Percentiles rank a stretch among this genome's conserved stretches.
Conservation (phyloP, 108 stramenopile genomes). For the Ochromonas danica region DNA sequence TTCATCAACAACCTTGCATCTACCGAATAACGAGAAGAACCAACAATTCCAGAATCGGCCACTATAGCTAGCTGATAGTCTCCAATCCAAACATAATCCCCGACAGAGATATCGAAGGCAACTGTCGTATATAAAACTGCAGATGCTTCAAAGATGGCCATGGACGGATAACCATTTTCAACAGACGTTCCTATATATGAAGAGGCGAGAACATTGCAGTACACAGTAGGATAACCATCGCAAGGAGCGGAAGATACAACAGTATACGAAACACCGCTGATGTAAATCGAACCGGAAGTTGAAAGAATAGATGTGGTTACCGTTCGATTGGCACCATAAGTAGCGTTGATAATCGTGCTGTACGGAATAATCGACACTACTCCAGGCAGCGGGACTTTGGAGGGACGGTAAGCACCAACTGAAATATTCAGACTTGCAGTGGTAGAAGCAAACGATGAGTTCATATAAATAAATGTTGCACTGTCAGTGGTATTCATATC, state of each 20-base stretch:
- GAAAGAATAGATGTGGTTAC: conserved; percentile 8
- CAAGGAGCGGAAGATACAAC: conserved; percentile 3
- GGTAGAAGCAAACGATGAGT: not conserved
- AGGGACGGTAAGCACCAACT: not conserved
- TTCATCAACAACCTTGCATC: not conserved
- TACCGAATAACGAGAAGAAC: not conserved
- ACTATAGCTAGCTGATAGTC: conserved; percentile 4
- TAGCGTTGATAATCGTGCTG: not conserved
- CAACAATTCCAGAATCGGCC: not conserved
- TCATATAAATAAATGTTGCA: not conserved
- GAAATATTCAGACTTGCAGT: not conserved
- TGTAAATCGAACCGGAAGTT: not conserved
- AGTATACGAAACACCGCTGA: conserved; percentile 28
- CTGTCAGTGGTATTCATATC: not conserved
- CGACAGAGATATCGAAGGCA: conserved; percentile 26
- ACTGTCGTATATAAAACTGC: conserved; percentile 30
- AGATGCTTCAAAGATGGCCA: not conserved
- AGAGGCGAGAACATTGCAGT: not conserved
- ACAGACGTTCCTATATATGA: not conserved
- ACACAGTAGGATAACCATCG: conserved; percentile 9
- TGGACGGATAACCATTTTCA: not conserved
- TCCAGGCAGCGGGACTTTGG: not conserved
- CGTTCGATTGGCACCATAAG: conserved; percentile 17
- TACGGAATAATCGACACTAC: not conserved
- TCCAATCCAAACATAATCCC: conserved; percentile 40